These are phyloP conservation scores for Celoporthe dispersa DNA, from an alignment of 2,329 filamentous ascomycete species.

Conservation along the genomic window DNA sequence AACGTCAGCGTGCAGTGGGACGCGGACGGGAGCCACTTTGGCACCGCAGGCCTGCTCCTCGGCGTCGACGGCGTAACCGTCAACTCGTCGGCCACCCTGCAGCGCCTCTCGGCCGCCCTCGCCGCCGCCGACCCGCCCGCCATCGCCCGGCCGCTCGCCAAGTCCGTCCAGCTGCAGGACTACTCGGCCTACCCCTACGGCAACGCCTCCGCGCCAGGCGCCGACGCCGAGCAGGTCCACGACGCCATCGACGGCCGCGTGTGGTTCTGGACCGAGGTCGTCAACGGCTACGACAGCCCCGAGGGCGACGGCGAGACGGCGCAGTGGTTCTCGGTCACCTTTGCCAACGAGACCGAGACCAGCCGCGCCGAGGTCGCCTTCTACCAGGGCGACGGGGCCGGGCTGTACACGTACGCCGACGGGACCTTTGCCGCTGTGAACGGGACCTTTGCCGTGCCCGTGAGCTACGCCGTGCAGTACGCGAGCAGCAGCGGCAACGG, in stretches of 20 bases:
- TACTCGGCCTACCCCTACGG: slow-evolving; percentile 38
- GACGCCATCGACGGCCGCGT: slow-evolving; percentile 45
- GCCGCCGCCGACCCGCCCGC: slow-evolving; percentile 31
- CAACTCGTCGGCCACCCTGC: slow-evolving; percentile 36
- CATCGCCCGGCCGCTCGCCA: slow-evolving; percentile 39
- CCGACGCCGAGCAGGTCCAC: slow-evolving; percentile 37
- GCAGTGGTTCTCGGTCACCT: slow-evolving; percentile 44
- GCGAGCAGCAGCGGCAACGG: slow-evolving; percentile 23
- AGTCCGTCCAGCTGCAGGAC: slow-evolving; percentile 41
- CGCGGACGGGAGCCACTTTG: slow-evolving; percentile 39
- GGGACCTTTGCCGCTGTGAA: slow-evolving; percentile 19
- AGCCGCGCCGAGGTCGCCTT: slow-evolving; percentile 44
- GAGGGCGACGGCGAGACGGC: slow-evolving; percentile 34
- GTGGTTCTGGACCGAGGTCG: slow-evolving; percentile 45
- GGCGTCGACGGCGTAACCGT: slow-evolving; percentile 42
- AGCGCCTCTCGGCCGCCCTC: slow-evolving; percentile 33
- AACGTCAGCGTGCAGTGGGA: slow-evolving; percentile 48
- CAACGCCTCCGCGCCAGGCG: slow-evolving; percentile 37
- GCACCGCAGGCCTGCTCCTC: slow-evolving; percentile 38
- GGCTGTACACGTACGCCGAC: slow-evolving; percentile 30
- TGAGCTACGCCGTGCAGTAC: slow-evolving; percentile 38
- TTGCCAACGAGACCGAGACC: slow-evolving; percentile 37
- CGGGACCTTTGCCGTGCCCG: slow-evolving; percentile 35
- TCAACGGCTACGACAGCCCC: slow-evolving; percentile 44
- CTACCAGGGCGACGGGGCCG: slow-evolving; percentile 36